Conservation (phyloP, 2,329 filamentous ascomycete species). For the Samsoniella hepiali region DNA sequence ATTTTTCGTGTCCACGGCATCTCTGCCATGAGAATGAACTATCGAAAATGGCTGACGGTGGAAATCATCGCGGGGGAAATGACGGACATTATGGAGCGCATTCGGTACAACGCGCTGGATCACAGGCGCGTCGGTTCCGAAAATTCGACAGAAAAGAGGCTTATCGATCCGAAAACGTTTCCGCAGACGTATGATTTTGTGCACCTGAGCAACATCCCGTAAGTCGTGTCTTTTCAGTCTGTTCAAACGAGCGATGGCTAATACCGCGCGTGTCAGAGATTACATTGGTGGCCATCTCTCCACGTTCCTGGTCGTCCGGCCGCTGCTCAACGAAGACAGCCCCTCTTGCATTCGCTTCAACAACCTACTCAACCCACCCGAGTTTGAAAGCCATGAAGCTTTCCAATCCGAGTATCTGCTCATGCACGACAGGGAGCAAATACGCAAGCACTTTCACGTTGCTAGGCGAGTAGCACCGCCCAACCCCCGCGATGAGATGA, state of each 20-base stretch:
- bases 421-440: constrained; percentile 26
- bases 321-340: constrained; percentile 26
- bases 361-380: constrained; percentile 27
- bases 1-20: background rate
- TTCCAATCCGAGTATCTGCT: constrained; percentile 31
- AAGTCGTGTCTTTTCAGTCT: constrained; percentile 17
- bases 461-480: background rate
- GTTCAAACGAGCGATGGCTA: background rate
- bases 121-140: constrained; percentile 12
- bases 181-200: constrained; percentile 28
- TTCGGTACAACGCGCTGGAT: constrained; percentile 27
- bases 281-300: constrained; percentile 30
- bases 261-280: constrained; percentile 22
- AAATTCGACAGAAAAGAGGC: background rate
- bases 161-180: constrained; percentile 24
- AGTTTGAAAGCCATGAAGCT: constrained; percentile 25
- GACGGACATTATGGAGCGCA: constrained; percentile 29
- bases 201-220: constrained; percentile 32
- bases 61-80: constrained; percentile 32
- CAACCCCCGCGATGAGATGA: background rate
- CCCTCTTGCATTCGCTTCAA: constrained; percentile 26
- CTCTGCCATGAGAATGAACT: background rate
- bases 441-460: constrained; percentile 28
- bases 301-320: constrained; percentile 24
- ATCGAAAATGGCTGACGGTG: constrained; percentile 10